Percentiles rank a stretch among this genome's conserved stretches.
Conservation (phyloP, 257 asterid genomes). For the Penstemon barbatus region DNA sequence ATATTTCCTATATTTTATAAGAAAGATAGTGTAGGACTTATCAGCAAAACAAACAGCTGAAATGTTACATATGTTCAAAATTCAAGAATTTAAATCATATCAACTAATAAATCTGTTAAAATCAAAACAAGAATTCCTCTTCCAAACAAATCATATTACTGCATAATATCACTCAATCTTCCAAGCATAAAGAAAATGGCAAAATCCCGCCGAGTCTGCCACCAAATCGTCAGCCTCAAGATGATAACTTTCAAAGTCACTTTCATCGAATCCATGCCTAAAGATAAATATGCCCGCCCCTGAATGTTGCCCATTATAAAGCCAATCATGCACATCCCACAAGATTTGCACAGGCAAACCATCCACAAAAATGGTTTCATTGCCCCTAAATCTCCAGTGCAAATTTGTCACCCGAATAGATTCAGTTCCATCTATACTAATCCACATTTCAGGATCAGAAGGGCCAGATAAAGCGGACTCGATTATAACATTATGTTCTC, state of each 20-base stretch:
- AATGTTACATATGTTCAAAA: background rate
- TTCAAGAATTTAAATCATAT: background rate
- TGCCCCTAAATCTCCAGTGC: slow-evolving; percentile 93
- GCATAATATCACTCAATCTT: slow-evolving; percentile 41
- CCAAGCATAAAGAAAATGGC: slow-evolving; percentile 84
- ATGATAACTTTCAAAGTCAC: slow-evolving; percentile 18
- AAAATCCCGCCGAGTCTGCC: slow-evolving; percentile 42
- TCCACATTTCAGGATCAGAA: slow-evolving; percentile 80
- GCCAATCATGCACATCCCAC: slow-evolving; percentile 95
- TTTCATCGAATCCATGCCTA: slow-evolving; percentile 41
- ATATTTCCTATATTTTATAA: too few relatives aligned
- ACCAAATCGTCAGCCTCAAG: slow-evolving; percentile 27
- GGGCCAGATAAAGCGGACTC: slow-evolving; percentile 53
- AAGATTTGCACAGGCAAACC: slow-evolving; percentile 56
- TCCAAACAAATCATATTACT: background rate
- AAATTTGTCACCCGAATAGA: slow-evolving; percentile 60
- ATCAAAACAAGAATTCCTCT: background rate
- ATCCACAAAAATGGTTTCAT: slow-evolving; percentile 66
- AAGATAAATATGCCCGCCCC: slow-evolving; percentile 72
- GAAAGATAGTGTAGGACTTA: too few relatives aligned
- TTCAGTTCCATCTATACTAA: slow-evolving; percentile 69
- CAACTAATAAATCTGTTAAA: background rate
- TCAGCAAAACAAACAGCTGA: background rate
- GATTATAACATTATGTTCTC: slow-evolving; percentile 62
- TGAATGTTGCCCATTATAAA: slow-evolving; percentile 37